These are phyloP conservation scores for Penicillium sp. DNA, from an alignment of 2,329 filamentous ascomycete genomes.

Conservation along the genomic window DNA sequence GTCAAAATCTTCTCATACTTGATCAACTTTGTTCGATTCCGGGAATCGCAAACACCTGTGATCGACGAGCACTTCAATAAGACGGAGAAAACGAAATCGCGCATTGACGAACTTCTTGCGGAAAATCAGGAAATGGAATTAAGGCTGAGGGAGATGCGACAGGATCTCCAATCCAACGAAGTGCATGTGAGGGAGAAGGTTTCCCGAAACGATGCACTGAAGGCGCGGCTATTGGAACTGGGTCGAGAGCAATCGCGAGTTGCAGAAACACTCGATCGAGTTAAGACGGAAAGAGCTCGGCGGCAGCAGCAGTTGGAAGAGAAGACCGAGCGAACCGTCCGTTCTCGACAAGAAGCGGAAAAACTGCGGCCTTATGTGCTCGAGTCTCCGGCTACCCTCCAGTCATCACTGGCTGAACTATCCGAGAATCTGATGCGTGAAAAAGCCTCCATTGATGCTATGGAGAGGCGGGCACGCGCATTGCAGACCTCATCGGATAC, in stretches of 20 bases:
- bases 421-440: conserved; percentile 74
- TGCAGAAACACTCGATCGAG: conserved; percentile 75
- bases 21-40: conserved; percentile 98
- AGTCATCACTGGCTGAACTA: conserved; percentile 77
- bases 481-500: conserved; percentile 90
- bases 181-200: conserved; percentile 80
- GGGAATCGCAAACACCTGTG: conserved; percentile 82
- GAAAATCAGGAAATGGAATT: conserved; percentile 86
- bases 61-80: conserved; percentile 96
- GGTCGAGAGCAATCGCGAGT: conserved; percentile 80
- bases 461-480: conserved; percentile 84
- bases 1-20: conserved; percentile 96
- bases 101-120: conserved; percentile 80
- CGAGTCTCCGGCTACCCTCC: conserved; percentile 80
- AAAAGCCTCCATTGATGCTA: conserved; percentile 78
- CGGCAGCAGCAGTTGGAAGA: conserved; percentile 62
- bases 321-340: conserved; percentile 55
- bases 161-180: conserved; percentile 77
- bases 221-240: conserved; percentile 76
- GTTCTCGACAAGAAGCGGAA: conserved; percentile 76
- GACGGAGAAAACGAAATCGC: conserved; percentile 77
- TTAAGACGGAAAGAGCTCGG: conserved; percentile 75
- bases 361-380: conserved; percentile 91
- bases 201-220: conserved; percentile 81
- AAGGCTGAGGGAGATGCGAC: conserved; percentile 75